Base-by-base conservation (phyloP, 139 green algal genomes). In the Klebsormidium nitens region DNA sequence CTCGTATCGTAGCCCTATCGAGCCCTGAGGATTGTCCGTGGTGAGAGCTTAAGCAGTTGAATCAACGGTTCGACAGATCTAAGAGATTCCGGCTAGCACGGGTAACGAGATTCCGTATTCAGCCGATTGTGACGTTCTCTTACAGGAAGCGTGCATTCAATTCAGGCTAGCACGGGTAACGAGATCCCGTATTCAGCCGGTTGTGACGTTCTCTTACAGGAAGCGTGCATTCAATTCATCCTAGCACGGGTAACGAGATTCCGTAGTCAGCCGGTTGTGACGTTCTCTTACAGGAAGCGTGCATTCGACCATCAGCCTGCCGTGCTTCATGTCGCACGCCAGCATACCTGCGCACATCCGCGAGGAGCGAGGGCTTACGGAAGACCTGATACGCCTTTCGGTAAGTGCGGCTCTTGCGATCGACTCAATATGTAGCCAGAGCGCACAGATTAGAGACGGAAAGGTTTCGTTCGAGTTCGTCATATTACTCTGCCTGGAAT, bases 301-400 rank as follows among this genome's bases (percentile, higher is more conserved):
- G 55, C 84, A 72, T n/a, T 90, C 80, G 28, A 83, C 93, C 36
- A 95, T 96, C 74, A 89, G 75, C 64, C 81, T 98, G 80, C 95
- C 95, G 26, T 98, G 93, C 87, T 98, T 95, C 87, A 98, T 99
- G 95, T 92, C 81, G 56, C 94, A 99, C 69, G 81, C 81, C 32
- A 76, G 59, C 55, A 92, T 96, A 47, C 93, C 94, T 0, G 87
- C 91, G 0, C 87, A 93, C 19, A 81, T 97, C 19, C 75, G 93
- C 5, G 88, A 91, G 23, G 88, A 81, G 1, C 77, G 94, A 3
- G 94, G 94, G 5, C 85, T 99, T 49, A 86, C 90, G 0, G 88
- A 98, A 58, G 95, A 98, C 73, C 83, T 99, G 17, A 86, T 99
- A 1, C 82, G 94, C 47, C 95, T 98, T 55, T 93, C 86, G 23